A percentile compares a stretch with the other conserved stretches of the same genome.
These are phyloP conservation scores for Heimioporus sp. DNA, from an alignment of 768 basidiomycete genomes.

Conservation along the genomic window DNA sequence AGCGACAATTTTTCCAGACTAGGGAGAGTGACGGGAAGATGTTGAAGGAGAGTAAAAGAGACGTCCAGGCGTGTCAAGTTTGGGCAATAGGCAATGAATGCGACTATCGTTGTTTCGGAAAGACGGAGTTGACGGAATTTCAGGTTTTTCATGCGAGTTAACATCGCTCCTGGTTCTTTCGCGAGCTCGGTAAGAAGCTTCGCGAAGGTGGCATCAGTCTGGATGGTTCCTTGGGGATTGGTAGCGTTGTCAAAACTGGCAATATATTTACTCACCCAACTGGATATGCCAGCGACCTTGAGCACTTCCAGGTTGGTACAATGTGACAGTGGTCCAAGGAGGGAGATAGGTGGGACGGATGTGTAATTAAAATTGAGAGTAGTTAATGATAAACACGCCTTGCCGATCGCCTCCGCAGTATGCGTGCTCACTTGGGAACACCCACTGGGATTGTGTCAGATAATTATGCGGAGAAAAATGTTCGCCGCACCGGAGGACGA, in stretches of 20 bases:
- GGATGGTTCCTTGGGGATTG: background rate
- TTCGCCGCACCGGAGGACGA: conserved; percentile 53
- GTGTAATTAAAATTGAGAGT: conserved; percentile 63
- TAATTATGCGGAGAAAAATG: conserved; percentile 1
- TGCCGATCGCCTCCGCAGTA: conserved; percentile 44
- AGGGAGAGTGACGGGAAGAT: conserved; percentile 21
- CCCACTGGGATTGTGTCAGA: conserved; percentile 40
- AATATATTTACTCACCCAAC: conserved; percentile 45
- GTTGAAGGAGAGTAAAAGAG: conserved; percentile 59
- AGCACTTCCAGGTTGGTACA: conserved; percentile 48
- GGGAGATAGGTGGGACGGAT: conserved; percentile 45
- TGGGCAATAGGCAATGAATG: conserved; percentile 46
- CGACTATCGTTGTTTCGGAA: conserved; percentile 46
- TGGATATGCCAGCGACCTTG: conserved; percentile 61
- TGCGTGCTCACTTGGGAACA: conserved; percentile 55
- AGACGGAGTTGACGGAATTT: conserved; percentile 58
- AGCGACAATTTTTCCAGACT: conserved; percentile 61
- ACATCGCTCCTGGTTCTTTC: conserved; percentile 21
- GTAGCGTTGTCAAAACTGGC: background rate
- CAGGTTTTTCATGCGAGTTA: conserved; percentile 47
- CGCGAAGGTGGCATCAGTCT: conserved; percentile 58
- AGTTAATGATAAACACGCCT: conserved; percentile 42
- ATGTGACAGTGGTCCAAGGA: conserved; percentile 40
- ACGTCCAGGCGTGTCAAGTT: conserved; percentile 55
- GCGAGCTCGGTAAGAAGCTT: conserved; percentile 38